These are phyloP conservation scores for Oryza glumipatula DNA, from an alignment of 176 grass and related monocot species.

Conservation along the genomic window DNA sequence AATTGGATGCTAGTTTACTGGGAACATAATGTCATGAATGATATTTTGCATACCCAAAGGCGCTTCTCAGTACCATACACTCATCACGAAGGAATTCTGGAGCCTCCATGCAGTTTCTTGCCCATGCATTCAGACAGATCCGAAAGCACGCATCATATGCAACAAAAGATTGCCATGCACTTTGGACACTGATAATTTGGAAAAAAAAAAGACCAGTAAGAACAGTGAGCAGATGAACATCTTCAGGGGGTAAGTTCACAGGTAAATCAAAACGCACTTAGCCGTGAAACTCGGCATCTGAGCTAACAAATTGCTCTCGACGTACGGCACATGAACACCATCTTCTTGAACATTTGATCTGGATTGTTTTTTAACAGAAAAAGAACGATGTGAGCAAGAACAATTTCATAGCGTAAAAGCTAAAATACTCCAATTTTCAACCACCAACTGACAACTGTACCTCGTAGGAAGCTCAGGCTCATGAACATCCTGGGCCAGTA, in stretches of 20 bases:
- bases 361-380: slow-evolving; percentile 27
- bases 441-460: slow-evolving; percentile 19
- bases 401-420: not conserved
- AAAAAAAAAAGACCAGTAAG: slow-evolving; percentile 36
- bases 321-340: slow-evolving; percentile 45
- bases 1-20: slow-evolving; percentile 17
- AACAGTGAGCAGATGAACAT: slow-evolving; percentile 9
- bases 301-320: slow-evolving; percentile 60
- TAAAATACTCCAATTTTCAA: slow-evolving; percentile 1
- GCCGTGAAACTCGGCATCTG: slow-evolving; percentile 64
- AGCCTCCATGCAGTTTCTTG: slow-evolving; percentile 81
- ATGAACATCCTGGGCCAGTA: slow-evolving; percentile 46
- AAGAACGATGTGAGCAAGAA: not conserved
- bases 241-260: not conserved
- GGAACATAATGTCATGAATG: not conserved
- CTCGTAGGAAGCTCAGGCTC: slow-evolving; percentile 53
- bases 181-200: slow-evolving; percentile 69
- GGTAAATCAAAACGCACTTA: slow-evolving; percentile 55
- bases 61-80: slow-evolving; percentile 70
- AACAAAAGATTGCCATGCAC: slow-evolving; percentile 95
- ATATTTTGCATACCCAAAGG: slow-evolving; percentile 72
- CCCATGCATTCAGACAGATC: slow-evolving; percentile 91
- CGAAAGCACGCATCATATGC: slow-evolving; percentile 95
- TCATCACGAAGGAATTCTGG: slow-evolving; percentile 93
- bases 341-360: slow-evolving; percentile 49